These are phyloP conservation scores for Pseudocercospora musae DNA, from an alignment of 2,329 filamentous ascomycete species.

Conservation along the genomic window DNA sequence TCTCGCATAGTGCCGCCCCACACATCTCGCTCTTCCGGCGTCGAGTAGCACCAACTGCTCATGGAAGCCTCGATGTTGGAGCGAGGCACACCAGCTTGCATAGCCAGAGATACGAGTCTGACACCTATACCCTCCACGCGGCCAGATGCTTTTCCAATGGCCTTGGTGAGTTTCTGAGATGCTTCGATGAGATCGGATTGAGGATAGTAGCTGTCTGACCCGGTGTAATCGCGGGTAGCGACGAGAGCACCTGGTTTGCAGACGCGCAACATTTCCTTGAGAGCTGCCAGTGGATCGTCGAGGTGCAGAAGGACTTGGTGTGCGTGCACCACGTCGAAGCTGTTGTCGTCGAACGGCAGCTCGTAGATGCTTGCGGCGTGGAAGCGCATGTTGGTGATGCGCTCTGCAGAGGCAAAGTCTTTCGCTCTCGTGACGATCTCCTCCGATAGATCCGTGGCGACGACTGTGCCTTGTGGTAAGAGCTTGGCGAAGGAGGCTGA, in stretches of 20 bases:
- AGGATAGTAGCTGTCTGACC: neutral
- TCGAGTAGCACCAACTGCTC: neutral
- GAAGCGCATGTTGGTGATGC: slow-evolving; percentile 41
- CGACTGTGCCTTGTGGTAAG: slow-evolving; percentile 43
- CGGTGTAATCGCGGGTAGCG: slow-evolving; percentile 42
- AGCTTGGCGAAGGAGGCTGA: slow-evolving; percentile 43
- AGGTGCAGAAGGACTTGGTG: slow-evolving; percentile 60
- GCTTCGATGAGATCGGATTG: neutral
- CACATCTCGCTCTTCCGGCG: neutral
- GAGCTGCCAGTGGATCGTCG: slow-evolving; percentile 47
- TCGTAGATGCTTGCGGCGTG: slow-evolving; percentile 35
- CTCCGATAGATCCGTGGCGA: slow-evolving; percentile 45
- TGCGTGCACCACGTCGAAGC: slow-evolving; percentile 57
- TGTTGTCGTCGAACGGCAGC: slow-evolving; percentile 43
- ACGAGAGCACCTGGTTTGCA: slow-evolving; percentile 53
- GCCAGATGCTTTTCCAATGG: neutral
- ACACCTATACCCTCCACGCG: neutral
- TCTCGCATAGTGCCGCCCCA: neutral
- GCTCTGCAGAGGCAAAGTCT: slow-evolving; percentile 36
- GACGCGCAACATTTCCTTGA: slow-evolving; percentile 55
- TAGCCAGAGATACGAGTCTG: neutral
- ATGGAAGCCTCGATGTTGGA: neutral
- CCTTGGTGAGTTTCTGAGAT: neutral
- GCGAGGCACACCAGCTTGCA: neutral
- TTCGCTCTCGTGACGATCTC: slow-evolving; percentile 43